Percentiles rank a stretch among this genome's conserved stretches.
Evolutionary conservation across 2,329 filamentous ascomycete species (phyloP).

Genomic region (Raffaelea albimanens): DNA sequence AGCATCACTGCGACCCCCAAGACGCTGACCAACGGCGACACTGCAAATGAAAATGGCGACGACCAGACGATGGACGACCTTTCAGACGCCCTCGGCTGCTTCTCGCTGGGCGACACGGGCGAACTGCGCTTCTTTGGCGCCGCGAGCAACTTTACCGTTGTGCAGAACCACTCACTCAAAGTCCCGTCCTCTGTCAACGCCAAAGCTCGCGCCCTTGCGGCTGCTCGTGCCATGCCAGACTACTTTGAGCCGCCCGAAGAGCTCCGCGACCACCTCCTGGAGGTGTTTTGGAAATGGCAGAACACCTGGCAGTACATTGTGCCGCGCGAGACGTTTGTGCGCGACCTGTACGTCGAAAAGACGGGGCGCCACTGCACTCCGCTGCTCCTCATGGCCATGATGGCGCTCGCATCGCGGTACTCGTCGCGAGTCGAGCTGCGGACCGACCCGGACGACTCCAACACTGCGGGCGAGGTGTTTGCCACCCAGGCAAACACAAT

Average conservation of each 20-base stretch:
- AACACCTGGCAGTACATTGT: slow-evolving; percentile 20
- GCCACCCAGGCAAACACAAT: slow-evolving; percentile 15
- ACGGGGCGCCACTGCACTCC: slow-evolving; percentile 14
- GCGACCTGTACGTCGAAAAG: slow-evolving; percentile 8
- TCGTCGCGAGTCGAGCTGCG: slow-evolving; percentile 15
- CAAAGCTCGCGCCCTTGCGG: too few relatives aligned
- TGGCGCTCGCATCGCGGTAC: slow-evolving; percentile 15
- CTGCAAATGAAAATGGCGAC: too few relatives aligned
- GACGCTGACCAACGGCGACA: too few relatives aligned
- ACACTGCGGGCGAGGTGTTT: slow-evolving; percentile 14
- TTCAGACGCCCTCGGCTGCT: neutral
- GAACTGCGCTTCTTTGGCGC: slow-evolving; percentile 3
- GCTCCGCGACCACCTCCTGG: slow-evolving; percentile 16
- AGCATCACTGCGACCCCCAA: too few relatives aligned
- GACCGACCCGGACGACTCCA: slow-evolving; percentile 9
- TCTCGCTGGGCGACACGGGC: neutral
- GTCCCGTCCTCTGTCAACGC: neutral
- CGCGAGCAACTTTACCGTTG: slow-evolving; percentile 1
- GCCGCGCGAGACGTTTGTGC: slow-evolving; percentile 13
- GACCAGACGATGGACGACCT: neutral
- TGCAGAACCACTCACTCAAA: neutral
- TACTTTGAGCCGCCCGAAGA: slow-evolving; percentile 5
- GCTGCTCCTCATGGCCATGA: slow-evolving; percentile 14
- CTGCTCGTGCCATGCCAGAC: neutral
- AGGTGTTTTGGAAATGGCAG: slow-evolving; percentile 18